Evolutionary conservation across 139 green algal species (phyloP), one percentile per base, ranked within the genome.

Genomic region (Chlorella sp.): DNA sequence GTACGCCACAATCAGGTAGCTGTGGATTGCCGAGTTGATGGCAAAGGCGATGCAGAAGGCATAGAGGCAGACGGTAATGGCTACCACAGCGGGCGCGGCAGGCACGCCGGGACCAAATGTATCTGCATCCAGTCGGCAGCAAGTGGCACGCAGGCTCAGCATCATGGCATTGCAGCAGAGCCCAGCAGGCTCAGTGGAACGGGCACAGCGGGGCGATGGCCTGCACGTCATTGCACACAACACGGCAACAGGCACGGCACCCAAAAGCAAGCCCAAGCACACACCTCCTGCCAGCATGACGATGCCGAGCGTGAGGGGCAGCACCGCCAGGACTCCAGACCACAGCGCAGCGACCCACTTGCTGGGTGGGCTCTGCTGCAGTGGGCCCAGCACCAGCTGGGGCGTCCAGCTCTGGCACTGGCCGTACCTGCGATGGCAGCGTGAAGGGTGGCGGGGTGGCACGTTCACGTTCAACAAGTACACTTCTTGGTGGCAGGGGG

Each of bases 1-100:
- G n/a, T 95, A 96, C 13, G 89, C 56, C 21, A 97, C 94, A 38
- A 98, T 92, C 41, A 98, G 87, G 89, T 96, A 98, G 23, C 82
- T 93, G 89, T 98, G 95, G 23, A 97, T 87, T 23, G 91, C 90
- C 26, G 78, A 92, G 92, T 98, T 98, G 83, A 98, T 87, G 11
- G 95, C 95, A 87, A 98, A 98, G 11, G 97, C 39, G 21, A 97
- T 28, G 82, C 94, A 96, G 81, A 96, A 98, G 30, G 86, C 18
- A n/a, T 91, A 91, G 41, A 97, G 83, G 4, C 88, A 18, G 7
- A 89, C 68, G 1, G 92, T 89, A 13, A 92, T 72, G 5, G 81
- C 65, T 0, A 39, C 67, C 25, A 92, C 85, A 60, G 76, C 78
- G 7, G 30, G 67, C 12, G 18, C 72, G 18, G 82, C 28, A 2